These are phyloP conservation scores for Saccharomyces kudriavzevii DNA, from an alignment of 805 yeast genomes.

Conservation along the genomic window DNA sequence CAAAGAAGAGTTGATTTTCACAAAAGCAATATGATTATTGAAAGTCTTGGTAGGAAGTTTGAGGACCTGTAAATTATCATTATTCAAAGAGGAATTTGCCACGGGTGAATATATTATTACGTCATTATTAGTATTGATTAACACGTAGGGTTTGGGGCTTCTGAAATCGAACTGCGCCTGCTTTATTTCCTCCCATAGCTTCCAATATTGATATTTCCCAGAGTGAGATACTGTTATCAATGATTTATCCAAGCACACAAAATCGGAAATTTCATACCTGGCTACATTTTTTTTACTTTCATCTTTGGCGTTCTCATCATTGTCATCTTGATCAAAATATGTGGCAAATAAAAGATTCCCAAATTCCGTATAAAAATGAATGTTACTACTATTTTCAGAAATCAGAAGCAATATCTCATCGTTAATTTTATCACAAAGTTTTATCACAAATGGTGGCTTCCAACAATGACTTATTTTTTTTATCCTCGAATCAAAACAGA, in stretches of 20 bases:
- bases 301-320: slow-evolving; percentile 2
- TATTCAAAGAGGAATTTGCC: slow-evolving; percentile 14
- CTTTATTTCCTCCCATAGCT: slow-evolving; percentile 21
- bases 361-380: slow-evolving; percentile 19
- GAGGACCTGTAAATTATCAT: slow-evolving; percentile 17
- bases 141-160: slow-evolving; percentile 13
- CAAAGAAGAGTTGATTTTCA: slow-evolving; percentile 18
- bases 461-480: slow-evolving; percentile 10
- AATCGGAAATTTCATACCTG: slow-evolving; percentile 7
- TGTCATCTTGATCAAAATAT: slow-evolving; percentile 12
- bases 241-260: slow-evolving; percentile 11
- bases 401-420: slow-evolving; percentile 16
- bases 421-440: slow-evolving; percentile 16
- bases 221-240: slow-evolving; percentile 13
- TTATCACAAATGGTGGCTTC: slow-evolving; percentile 9
- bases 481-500: slow-evolving; percentile 14
- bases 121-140: slow-evolving; percentile 23
- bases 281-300: background rate
- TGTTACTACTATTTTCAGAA: slow-evolving; percentile 12
- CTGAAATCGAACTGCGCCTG: slow-evolving; percentile 20
- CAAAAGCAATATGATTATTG: slow-evolving; percentile 22
- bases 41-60: slow-evolving; percentile 27
- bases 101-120: slow-evolving; percentile 24
- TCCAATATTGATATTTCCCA: slow-evolving; percentile 24
- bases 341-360: slow-evolving; percentile 26